These are phyloP conservation scores for Globisporangium paroecandrum DNA, from an alignment of 352 stramenopile genomes.

Conservation along the genomic window DNA sequence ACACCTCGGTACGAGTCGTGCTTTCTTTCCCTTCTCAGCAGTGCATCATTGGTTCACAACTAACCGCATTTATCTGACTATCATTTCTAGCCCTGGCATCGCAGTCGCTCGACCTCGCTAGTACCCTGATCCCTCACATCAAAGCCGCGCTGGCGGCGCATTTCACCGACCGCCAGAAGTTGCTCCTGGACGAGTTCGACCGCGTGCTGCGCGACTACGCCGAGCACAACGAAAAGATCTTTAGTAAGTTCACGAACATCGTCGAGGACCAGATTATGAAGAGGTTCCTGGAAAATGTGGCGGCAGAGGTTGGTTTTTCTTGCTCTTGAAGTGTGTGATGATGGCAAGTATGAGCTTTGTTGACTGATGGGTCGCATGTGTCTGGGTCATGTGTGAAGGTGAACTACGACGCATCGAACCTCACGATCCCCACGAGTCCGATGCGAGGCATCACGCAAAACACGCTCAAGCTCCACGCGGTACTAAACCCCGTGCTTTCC, in stretches of 20 bases:
- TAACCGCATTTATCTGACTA: background rate
- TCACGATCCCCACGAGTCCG: slow-evolving; percentile 66
- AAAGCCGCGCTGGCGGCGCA: slow-evolving; percentile 94
- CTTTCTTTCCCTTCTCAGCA: background rate
- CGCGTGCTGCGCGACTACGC: slow-evolving; percentile 93
- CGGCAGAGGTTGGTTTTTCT: slow-evolving; percentile 29
- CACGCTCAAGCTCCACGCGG: slow-evolving; percentile 94
- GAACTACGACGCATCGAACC: slow-evolving; percentile 61
- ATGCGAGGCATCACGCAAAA: slow-evolving; percentile 94
- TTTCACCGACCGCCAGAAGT: slow-evolving; percentile 93
- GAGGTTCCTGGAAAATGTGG: slow-evolving; percentile 78
- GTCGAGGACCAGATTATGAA: slow-evolving; percentile 97
- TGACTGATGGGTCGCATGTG: background rate
- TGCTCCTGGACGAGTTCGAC: slow-evolving; percentile 95
- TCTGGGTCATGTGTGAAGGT: slow-evolving; percentile 18
- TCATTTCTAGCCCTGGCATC: slow-evolving; percentile 85
- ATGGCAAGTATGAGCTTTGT: background rate
- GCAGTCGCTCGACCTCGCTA: slow-evolving; percentile 93
- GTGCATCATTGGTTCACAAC: background rate
- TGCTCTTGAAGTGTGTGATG: background rate
- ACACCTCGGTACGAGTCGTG: slow-evolving; percentile 73
- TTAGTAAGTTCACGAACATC: slow-evolving; percentile 97
- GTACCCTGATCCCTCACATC: slow-evolving; percentile 93
- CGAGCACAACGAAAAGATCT: slow-evolving; percentile 97
- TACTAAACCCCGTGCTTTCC: slow-evolving; percentile 91